Base-by-base conservation (phyloP, 2,329 filamentous ascomycete genomes). In the Colletotrichum sojae region DNA sequence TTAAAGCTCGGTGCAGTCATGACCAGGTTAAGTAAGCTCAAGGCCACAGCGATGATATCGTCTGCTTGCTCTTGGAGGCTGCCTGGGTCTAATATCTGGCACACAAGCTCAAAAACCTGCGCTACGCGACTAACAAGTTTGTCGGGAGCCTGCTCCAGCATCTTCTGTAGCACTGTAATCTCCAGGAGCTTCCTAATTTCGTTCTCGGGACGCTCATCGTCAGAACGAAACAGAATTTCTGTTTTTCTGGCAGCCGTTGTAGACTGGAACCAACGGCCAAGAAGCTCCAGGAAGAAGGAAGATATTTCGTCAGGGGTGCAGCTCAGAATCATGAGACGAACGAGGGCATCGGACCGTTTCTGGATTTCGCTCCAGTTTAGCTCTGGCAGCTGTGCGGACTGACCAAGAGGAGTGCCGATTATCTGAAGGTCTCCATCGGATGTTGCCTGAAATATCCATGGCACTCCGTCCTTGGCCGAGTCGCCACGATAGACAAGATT, bases 61-160 rank as follows among this genome's bases (percentile, higher is more conserved):
- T 88, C 83, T 16, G 81, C 82, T 3, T 82, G 77, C 3, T 78
- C 67, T 0, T 81, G 78, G 4, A 80, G 79, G 6, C 82, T 78
- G 39, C 84, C 83, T 16, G 83, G 82, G 5, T 80, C 78, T 1
- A 94, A 77, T 0, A 94, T 84, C 63, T 91, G 86, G 58, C 83
- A 83, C 56, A 91, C 85, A 2, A 94, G 83, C 53, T 89, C 86
- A 2, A 94, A 80, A 6, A 93, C 84, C 72, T 92, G 89, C 51
- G 86, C 85, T 2, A 91, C 90, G 65, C 89, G 87, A 39, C 84
- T 85, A 36, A 91, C 86, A 13, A 94, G 83, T 70, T 88, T 89
- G 22, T 91, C 87, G 1, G 90, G 86, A 53, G 91, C 86, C 53
- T 82, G 85, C 25, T 88, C 86, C 78, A 93, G 88, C 79, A 94